Base-by-base conservation (phyloP, 2,329 filamentous ascomycete genomes). In the Penicillium sp. region DNA sequence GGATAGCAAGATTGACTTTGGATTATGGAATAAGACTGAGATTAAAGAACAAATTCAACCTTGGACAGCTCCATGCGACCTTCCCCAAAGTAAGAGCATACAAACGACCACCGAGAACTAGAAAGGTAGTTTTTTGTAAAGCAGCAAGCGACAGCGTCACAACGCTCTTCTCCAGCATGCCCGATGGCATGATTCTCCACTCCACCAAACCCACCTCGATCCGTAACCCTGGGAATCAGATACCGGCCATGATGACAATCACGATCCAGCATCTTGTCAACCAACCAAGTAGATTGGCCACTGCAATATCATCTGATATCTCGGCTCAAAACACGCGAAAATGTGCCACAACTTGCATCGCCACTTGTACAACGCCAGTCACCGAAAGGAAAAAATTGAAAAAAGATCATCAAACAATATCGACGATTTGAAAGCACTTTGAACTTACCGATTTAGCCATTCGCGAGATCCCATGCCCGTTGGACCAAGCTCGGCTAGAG, bases 401-500 rank as follows among this genome's bases (percentile, higher is more conserved):
- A 26, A 40, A 19, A 34, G 26, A 13, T 11, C 7, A n/a, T 14
- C 34, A 26, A 13, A 18, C 2, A 27, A 9, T 14, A 27, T 7
- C 7, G 11, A 19, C 30, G 4, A 11, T 13, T 16, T 29, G 23
- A 6, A 36, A 9, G 14, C n/a, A 36, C 14, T 16, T 6, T 11
- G 1, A n/a, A n/a, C 18, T 19, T 39, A 46, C 13, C 29, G 35
- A 11, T 40, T 23, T 10, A 41, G 6, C 52, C 32, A 35, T 34
- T 26, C 27, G 1, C 30, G 14, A 38, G 32, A 47, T 32, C 45
- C 44, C 18, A 44, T 49, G 32, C 40, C 40, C 3, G 36, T 41
- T n/a, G 43, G 14, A 27, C 34, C 51, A 56, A 75, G 56, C 55
- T 76, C 74, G 9, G 61, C 68, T 65, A 77, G 51, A 4, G 71